Conservation (phyloP, 192 early-diverging fungal genomes). For the Coemansia sp. region DNA sequence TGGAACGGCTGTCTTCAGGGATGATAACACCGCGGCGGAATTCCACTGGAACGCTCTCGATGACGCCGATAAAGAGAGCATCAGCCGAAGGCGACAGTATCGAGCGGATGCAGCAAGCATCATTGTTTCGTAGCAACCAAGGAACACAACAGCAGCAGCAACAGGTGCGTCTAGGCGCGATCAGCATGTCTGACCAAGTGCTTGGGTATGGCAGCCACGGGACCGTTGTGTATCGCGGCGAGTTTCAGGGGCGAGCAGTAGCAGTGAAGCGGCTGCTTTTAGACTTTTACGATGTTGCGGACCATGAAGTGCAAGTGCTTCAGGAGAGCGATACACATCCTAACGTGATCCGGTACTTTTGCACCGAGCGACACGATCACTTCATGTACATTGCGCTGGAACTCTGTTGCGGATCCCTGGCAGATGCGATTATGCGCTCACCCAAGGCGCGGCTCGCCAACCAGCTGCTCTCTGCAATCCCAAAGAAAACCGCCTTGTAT, state of each 20-base stretch:
- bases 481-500: slow-evolving; percentile 67
- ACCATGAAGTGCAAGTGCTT: slow-evolving; percentile 89
- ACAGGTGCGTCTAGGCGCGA: slow-evolving; percentile 50
- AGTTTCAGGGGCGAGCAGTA: slow-evolving; percentile 86
- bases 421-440: slow-evolving; percentile 78
- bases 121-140: slow-evolving; percentile 5
- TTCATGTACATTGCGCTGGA: slow-evolving; percentile 99
- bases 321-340: slow-evolving; percentile 94
- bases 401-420: slow-evolving; percentile 84
- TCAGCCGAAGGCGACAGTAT: slow-evolving; percentile 20
- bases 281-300: slow-evolving; percentile 96
- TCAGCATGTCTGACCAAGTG: slow-evolving; percentile 63
- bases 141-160: slow-evolving; percentile 8
- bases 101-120: slow-evolving; percentile 10
- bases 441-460: slow-evolving; percentile 31
- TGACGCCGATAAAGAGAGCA: slow-evolving; percentile 31
- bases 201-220: slow-evolving; percentile 94
- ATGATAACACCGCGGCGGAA: slow-evolving; percentile 41
- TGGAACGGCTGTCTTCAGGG: slow-evolving; percentile 39
- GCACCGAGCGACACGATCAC: slow-evolving; percentile 79
- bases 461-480: slow-evolving; percentile 51
- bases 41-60: slow-evolving; percentile 45
- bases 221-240: slow-evolving; percentile 94
- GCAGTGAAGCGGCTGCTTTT: slow-evolving; percentile 91
- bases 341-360: slow-evolving; percentile 95